Evolutionary conservation across 306 rosid species (phyloP), one percentile per base, ranked within the genome.

Genomic region (Erythrophleum fordii): DNA sequence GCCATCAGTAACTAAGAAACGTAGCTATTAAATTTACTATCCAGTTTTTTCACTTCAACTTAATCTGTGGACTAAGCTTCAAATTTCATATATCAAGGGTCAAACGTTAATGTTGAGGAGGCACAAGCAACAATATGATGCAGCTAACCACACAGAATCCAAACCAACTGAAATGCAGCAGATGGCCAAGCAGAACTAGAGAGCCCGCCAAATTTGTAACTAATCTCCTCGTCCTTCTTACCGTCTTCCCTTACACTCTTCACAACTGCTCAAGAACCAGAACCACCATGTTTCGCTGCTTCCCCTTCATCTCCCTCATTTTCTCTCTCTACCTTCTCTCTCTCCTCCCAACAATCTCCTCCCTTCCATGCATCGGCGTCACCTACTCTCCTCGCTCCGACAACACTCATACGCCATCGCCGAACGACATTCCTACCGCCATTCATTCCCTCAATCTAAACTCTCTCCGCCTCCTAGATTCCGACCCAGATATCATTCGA

Each of bases 401-500:
- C 52, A 41, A 39, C 85, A 73, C 77, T 72, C 78, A 41, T 79
- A 56, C 2, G 3, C 42, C 44, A 2, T 28, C 42, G 5, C 85
- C 86, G 3, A 89, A 75, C 1, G 39, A 28, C 1, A 61, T 93
- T 8, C 6, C 79, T 79, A 9, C 77, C 31, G 84, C 90, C 29
- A 60, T 89, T 22, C 2, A 59, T 22, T 56, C 82, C 10, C 91
- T 95, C 45, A 77, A 86, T 3, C 77, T 90, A 76, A 22, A 39
- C 20, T 80, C 94, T 14, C 86, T 95, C 83, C 91, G 94, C 4
- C 87, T 95, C 4, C 89, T 84, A 34, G 77, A 76, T 53, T 82
- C 99, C 0, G 88, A 91, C 87, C 93, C 98, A 0, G 2, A 81
- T 20, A 5, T 92, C 39, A 89, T 86, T 69, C 90, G 91, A 0